Evolutionary conservation across 768 basidiomycete species (phyloP), one percentile per base, ranked within the genome.

Genomic region (Kwoniella botswanensis): DNA sequence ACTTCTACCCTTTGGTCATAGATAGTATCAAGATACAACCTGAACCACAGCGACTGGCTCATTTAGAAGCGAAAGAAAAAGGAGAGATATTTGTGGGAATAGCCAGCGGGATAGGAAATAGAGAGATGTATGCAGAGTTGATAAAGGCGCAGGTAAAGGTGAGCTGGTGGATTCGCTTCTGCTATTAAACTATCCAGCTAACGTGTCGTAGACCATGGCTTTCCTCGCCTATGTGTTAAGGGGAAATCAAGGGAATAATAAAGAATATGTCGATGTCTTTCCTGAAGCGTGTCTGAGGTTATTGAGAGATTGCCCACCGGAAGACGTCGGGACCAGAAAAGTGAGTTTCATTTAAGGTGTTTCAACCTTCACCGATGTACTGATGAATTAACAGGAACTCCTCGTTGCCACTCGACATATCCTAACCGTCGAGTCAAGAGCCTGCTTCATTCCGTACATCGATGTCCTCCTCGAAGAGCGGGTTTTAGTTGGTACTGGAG

Each of bases 361-460:
- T 24, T 13, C 10, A 26, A 22, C 70, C 35, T 11, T 42, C 4
- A 10, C 35, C 65, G 13, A 18, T 29, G 24, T 10, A 60, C 58
- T 60, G 58, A 60, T 24, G 13, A 6, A 6, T 1, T 22, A 22
- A 7, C 79, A 95, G 93, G 96, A 98, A 80, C 86, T 98, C 60
- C 89, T 96, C 86, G 90, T 96, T 13, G 94, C 94, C 12, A 90
- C 96, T 63, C 88, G 96, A 54, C 95, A 98, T 83, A 88, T 98
- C 22, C 88, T 94, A 72, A 89, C 88, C 17, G 91, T 90, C 15
- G 88, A 90, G 17, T 90, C 93, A 77, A 88, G 93, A 59, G 88
- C 89, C 53, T 90, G 90, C 17, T 88, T 98, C 60, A 86, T 96
- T 46, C 87, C 89, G 1, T 90, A 93, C 71, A 88, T 98, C 58